Evolutionary conservation across 257 asterid species (phyloP).

Genomic region (Orobanche coerulescens): DNA sequence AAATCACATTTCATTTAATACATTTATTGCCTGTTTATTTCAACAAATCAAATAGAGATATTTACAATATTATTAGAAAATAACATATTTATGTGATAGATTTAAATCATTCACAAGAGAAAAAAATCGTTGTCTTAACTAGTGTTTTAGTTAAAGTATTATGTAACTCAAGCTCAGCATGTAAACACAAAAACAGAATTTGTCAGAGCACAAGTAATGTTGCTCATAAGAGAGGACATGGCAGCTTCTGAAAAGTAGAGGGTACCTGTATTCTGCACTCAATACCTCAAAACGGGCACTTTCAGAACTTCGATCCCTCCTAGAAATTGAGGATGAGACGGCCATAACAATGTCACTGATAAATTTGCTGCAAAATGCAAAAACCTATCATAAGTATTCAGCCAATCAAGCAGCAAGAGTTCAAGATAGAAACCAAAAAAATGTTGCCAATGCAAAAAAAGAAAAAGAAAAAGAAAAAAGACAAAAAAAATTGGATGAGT

Average conservation of each 20-base stretch:
- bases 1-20: background rate
- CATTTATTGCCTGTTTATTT: background rate
- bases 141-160: background rate
- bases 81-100: background rate
- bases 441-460: background rate
- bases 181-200: conserved; percentile 1
- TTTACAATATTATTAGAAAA: background rate
- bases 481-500: conserved; percentile 7
- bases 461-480: too few relatives aligned
- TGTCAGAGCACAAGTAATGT: background rate
- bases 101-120: background rate
- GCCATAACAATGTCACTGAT: conserved; percentile 84
- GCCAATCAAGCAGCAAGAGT: conserved; percentile 17
- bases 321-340: conserved; percentile 75
- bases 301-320: conserved; percentile 81
- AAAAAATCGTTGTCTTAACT: background rate
- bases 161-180: background rate
- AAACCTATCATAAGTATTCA: conserved; percentile 15
- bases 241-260: background rate
- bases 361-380: conserved; percentile 58
- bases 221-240: background rate
- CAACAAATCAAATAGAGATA: background rate
- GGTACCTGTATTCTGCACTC: conserved; percentile 77
- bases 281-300: conserved; percentile 91
- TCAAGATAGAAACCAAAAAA: conserved; percentile 13